These are phyloP conservation scores for Mortierella sp. DNA, from an alignment of 371 early-diverging fungal species.

Conservation along the genomic window DNA sequence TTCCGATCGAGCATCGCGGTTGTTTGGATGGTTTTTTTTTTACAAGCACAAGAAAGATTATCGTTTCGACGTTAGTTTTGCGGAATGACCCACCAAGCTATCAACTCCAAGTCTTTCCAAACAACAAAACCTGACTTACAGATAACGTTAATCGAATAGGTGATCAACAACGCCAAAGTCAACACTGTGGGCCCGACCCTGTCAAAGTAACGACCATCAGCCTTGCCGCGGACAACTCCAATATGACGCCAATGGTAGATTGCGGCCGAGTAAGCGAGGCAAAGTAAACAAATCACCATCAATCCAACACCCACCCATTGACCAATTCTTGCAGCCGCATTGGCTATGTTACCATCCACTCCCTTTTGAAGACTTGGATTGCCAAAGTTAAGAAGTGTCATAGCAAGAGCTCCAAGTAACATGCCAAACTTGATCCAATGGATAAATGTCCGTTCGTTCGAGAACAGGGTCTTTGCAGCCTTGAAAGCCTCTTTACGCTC, in stretches of 20 bases:
- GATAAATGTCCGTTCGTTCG: constrained; percentile 96
- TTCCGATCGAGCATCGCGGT: constrained; percentile 14
- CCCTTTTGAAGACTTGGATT: neutral
- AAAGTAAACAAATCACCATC: constrained; percentile 29
- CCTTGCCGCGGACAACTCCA: constrained; percentile 15
- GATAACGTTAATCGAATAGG: constrained; percentile 30
- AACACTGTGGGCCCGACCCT: constrained; percentile 37
- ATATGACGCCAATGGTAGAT: constrained; percentile 45
- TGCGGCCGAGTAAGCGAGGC: constrained; percentile 19
- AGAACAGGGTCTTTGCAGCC: constrained; percentile 73
- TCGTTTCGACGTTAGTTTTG: neutral
- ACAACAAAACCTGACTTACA: constrained; percentile 24
- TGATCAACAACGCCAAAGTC: constrained; percentile 18
- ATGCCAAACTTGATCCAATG: constrained; percentile 78
- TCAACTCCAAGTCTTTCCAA: no score
- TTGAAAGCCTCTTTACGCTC: constrained; percentile 18
- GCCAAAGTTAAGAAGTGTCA: constrained; percentile 77
- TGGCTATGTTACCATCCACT: constrained; percentile 7
- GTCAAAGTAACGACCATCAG: constrained; percentile 31
- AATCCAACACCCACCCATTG: constrained; percentile 21
- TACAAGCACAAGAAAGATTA: neutral
- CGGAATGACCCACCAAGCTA: no score
- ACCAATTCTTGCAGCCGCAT: constrained; percentile 20
- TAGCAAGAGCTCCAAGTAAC: constrained; percentile 70
- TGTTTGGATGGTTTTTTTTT: constrained; percentile 34